Evolutionary conservation across 805 yeast species (phyloP), one percentile per base, ranked within the genome.

Genomic region (Metschnikowia sp.): DNA sequence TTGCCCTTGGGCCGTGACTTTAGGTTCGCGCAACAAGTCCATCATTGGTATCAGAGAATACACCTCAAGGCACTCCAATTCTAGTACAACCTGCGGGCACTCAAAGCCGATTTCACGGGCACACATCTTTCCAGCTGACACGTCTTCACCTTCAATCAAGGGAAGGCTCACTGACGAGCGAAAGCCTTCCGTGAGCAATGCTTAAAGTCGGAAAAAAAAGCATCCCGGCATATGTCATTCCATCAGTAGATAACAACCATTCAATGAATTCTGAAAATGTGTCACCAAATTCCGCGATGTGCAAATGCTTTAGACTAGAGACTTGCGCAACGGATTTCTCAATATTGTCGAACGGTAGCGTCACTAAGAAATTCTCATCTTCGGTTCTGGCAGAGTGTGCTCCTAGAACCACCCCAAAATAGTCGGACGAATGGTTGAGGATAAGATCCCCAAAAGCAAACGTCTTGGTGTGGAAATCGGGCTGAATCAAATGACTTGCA

Each of bases 191-290:
- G 9, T 28, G 18, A 26, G 28, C 30, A 5, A 49, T 31, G 7
- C 31, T 19, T 12, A 49, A 34, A 11, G 31, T 31, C 3, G 54
- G 47, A 18, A 42, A 47, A 40, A 47, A 32, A 18, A 47, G 45
- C 49, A 45, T 51, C 28, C 51, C 49, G 8, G 46, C 37, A 13
- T 48, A 38, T 7, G 36, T 41, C 34, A 45, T 37, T 2, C 56
- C 56, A 18, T 53, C 56, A 7, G 53, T 48, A 12, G 51, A 37
- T 32, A 51, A 34, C 26, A 53, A 36, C 56, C 55, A 51, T 11
- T 19, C n/a, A 9, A 53, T 10, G 12, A 46, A 53, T 2, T 34
- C 28, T 4, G 10, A 13, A 29, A 51, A 38, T 7, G 39, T 30
- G 5, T n/a, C 28, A 8, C 41, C 50, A 32, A 48, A 39, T 4